Percentiles rank a stretch among this genome's conserved stretches.
These are phyloP conservation scores for Laburnicola sp. DNA, from an alignment of 2,329 filamentous ascomycete genomes.

Conservation along the genomic window DNA sequence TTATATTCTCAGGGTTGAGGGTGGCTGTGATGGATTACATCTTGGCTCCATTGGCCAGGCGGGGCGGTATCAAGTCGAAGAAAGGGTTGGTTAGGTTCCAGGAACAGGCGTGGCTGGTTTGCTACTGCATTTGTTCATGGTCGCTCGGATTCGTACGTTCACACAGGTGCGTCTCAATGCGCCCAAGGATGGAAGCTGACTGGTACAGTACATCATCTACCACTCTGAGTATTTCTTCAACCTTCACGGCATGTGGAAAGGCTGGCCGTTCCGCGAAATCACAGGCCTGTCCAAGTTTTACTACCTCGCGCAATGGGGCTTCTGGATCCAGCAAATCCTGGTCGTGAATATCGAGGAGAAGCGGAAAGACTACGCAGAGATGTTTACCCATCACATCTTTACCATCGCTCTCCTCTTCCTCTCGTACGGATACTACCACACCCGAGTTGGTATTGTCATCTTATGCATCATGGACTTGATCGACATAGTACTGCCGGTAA, in stretches of 20 bases:
- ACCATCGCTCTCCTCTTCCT: constrained; percentile 78
- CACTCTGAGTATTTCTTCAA: constrained; percentile 78
- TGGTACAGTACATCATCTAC: constrained; percentile 72
- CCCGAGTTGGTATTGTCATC: constrained; percentile 84
- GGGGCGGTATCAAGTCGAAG: constrained; percentile 70
- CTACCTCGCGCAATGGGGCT: constrained; percentile 84
- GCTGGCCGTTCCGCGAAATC: constrained; percentile 80
- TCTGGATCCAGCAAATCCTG: constrained; percentile 92
- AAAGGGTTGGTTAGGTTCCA: constrained; percentile 84
- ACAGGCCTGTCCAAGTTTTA: constrained; percentile 80
- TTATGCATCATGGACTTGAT: constrained; percentile 92
- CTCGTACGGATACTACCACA: constrained; percentile 86
- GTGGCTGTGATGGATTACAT: constrained; percentile 86
- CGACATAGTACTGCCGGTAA: constrained; percentile 81
- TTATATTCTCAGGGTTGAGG: constrained; percentile 84
- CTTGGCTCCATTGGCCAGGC: constrained; percentile 74
- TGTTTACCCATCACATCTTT: constrained; percentile 93
- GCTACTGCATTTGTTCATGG: constrained; percentile 85
- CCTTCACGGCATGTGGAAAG: constrained; percentile 76
- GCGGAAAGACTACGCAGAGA: constrained; percentile 93
- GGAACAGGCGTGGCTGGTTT: constrained; percentile 88
- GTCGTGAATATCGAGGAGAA: constrained; percentile 94
- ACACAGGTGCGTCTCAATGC: constrained; percentile 8
- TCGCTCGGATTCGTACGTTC: constrained; percentile 72
- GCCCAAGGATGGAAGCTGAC: constrained; percentile 11